Evolutionary conservation across 345 rosid genomes (phyloP), one percentile per base, ranked within the genome.

Genomic region (Acer saccharum): DNA sequence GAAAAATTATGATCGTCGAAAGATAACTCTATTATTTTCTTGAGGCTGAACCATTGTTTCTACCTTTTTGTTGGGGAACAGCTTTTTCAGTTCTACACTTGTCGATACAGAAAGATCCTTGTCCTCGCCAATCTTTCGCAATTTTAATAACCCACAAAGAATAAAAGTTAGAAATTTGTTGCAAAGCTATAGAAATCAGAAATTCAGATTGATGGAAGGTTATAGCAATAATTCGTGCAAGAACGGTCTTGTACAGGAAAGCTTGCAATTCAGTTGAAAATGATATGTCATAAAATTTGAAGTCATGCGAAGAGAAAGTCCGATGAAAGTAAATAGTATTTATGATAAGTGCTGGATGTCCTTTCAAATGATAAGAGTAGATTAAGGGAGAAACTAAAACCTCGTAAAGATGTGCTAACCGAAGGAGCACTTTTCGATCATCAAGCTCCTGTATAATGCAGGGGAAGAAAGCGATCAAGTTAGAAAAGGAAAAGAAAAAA

Each of bases 351-450:
- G 16, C 41, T 12, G 62, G 63, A 63, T 3, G 39, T 32, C n/a
- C 71, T 62, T 23, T 54, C n/a, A 71, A 61, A 61, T 32, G 35
- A 18, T 55, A 58, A 50, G 18, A 39, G 21, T 20, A 29, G 21
- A 70, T 29, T 44, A 52, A 61, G 52, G 75, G 74, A 63, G 52
- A 46, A 75, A 76, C 57, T n/a, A 54, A 69, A 80, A 93, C 99
- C 98, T 95, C 94, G 0, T 87, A 93, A 70, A 93, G 78, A 88
- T 95, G 99, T 5, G 98, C 99, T 58, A 95, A 77, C 54, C 99
- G 94, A 68, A 95, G 87, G 73, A 95, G 95, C 74, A 89, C 87
- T 54, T 85, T 90, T 70, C 98, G 93, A 73, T 82, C 89, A 58
- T 89, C 90, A 81, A 95, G 89, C 76, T 93, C 98, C 99, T 93